Percentiles rank a stretch among this genome's conserved stretches.
Evolutionary conservation across 139 green algal species (phyloP).

Genomic region (Tetraselmis chui): DNA sequence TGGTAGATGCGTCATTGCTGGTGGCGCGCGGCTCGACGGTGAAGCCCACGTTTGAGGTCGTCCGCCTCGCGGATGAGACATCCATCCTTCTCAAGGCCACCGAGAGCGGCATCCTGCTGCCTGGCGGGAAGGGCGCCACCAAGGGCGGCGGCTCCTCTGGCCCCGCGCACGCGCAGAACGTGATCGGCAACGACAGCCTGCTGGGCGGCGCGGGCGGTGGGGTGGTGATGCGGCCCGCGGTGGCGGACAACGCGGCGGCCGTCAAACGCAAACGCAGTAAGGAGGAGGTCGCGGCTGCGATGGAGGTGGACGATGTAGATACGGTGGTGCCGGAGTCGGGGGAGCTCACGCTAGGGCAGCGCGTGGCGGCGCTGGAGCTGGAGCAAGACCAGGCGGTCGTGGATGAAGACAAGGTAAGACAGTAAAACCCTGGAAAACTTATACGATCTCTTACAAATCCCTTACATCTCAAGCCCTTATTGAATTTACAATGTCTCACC

Average conservation of each 20-base stretch:
- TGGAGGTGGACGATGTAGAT: background rate
- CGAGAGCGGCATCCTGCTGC: background rate
- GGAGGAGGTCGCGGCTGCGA: background rate
- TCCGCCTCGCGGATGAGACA: slow-evolving; percentile 13
- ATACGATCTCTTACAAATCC: no score
- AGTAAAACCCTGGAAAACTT: no score
- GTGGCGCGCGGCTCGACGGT: slow-evolving; percentile 32
- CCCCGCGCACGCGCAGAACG: background rate
- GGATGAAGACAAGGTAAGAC: slow-evolving; percentile 6
- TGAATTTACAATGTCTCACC: no score
- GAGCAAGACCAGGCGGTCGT: slow-evolving; percentile 3
- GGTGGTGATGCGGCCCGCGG: background rate
- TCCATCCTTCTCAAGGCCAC: background rate
- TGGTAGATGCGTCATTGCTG: slow-evolving; percentile 35
- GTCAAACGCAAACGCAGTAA: background rate
- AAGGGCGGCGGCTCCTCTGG: background rate
- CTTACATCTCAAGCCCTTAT: no score
- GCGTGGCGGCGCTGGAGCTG: slow-evolving; percentile 36
- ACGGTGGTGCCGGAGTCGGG: background rate
- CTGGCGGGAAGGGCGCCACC: background rate
- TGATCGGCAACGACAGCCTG: slow-evolving; percentile 1
- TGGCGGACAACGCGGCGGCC: background rate
- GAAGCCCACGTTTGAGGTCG: slow-evolving; percentile 40
- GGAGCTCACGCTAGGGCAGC: slow-evolving; percentile 25
- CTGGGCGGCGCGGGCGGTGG: background rate